phyloP scores from a whole-genome alignment of 2,329 filamentous ascomycete species.

The Paracoccidioides lutzii region DNA sequence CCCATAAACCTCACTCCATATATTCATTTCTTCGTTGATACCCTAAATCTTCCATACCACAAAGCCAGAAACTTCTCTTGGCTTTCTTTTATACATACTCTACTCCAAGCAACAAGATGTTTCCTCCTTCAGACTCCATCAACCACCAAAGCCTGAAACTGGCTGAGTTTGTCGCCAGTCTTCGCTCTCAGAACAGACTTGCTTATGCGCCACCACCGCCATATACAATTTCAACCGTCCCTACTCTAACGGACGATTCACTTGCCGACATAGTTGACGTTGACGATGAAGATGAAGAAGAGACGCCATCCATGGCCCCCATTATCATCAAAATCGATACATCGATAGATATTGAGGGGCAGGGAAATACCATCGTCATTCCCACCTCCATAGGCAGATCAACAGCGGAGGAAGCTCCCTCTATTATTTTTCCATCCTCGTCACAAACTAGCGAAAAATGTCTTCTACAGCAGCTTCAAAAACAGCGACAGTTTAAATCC shows the following conservation, averaged over 20 bases:
- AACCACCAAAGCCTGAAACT: slow-evolving; percentile 19
- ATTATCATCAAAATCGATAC: slow-evolving; percentile 25
- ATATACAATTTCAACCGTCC: slow-evolving; percentile 10
- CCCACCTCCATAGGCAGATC: slow-evolving; percentile 5
- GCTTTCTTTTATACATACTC: neutral
- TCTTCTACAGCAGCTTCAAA: slow-evolving; percentile 10
- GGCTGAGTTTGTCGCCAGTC: slow-evolving; percentile 13
- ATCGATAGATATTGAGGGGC: slow-evolving; percentile 23
- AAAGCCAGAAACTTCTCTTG: neutral
- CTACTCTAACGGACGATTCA: neutral
- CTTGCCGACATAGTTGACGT: slow-evolving; percentile 2
- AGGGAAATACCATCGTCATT: slow-evolving; percentile 22
- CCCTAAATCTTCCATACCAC: neutral
- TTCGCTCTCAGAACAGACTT: slow-evolving; percentile 7
- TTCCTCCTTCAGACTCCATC: slow-evolving; percentile 19
- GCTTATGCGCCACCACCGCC: slow-evolving; percentile 15
- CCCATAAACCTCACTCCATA: neutral
- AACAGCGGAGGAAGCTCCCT: neutral
- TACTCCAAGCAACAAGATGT: slow-evolving; percentile 11
- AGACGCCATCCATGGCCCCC: slow-evolving; percentile 8
- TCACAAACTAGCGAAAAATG: neutral
- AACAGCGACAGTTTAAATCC: slow-evolving; percentile 15
- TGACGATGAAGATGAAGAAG: slow-evolving; percentile 12
- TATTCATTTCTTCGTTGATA: neutral
- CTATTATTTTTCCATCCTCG: slow-evolving; percentile 1